Evolutionary conservation across 768 basidiomycete genomes (phyloP), one percentile per base, ranked within the genome.

Genomic region (Mycena galopus): DNA sequence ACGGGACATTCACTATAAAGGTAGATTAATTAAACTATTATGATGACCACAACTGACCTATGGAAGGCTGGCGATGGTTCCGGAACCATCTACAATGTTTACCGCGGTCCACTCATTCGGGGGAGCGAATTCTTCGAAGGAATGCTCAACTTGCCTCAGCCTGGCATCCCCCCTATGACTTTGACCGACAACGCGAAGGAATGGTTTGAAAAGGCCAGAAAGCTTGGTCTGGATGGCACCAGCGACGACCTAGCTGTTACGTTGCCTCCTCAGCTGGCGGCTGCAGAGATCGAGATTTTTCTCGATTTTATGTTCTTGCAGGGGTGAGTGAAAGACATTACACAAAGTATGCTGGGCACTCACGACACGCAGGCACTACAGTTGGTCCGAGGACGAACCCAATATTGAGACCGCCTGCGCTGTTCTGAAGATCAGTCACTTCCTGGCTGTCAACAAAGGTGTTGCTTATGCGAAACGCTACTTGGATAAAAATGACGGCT

Each of bases 391-490:
- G 0, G 25, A 10, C 2, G 16, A 12, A 3, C 67, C 67, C 8
- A 9, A 3, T 9, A n/a, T 60, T 3, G 47, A 47, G 2, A 27
- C 14, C 6, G 23, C 27, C 19, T 57, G 68, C 17, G 60, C 60
- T n/a, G 53, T 63, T 12, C 25, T 66, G 21, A 66, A 66, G 29
- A 32, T 29, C 29, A 65, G 64, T 32, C 50, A 53, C 33, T 69
- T 69, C 47, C 35, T 69, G 1, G 55, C 17, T 21, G 51, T 32
- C 17, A 14, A 44, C 1, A 56, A 1, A 6, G 68, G 68, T 2
- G 47, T 69, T 3, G 11, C 12, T 0, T 69, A 44, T 30, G 61
- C 68, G 3, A 30, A 8, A 33, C 60, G 29, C 19, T 29, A 62
- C 16, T 14, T 69, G 51, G 61, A 69, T 14, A 27, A 44, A 2